Conservation (phyloP, 495 filamentous ascomycete species). For the Neurospora intermedia region DNA sequence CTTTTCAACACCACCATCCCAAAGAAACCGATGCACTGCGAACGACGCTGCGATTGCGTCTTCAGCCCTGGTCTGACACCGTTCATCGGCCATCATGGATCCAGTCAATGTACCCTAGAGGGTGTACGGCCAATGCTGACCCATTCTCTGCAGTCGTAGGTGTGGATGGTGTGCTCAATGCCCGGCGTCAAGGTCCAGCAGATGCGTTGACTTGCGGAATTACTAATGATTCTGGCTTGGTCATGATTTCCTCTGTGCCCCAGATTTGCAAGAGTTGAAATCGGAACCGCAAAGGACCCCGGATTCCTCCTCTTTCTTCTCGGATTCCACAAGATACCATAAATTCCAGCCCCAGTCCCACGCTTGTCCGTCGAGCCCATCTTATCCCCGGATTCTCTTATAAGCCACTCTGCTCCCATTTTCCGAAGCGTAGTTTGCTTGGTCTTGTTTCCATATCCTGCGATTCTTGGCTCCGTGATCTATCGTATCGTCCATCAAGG, state of each 20-base stretch:
- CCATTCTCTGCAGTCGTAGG: background rate
- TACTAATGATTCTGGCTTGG: constrained; percentile 13
- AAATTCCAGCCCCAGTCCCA: background rate
- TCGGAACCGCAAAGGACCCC: background rate
- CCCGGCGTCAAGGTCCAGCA: background rate
- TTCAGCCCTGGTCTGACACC: constrained; percentile 10
- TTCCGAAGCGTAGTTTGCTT: background rate
- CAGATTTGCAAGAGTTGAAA: background rate
- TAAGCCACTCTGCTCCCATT: background rate
- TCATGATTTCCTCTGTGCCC: background rate
- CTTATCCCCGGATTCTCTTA: background rate
- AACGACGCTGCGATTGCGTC: constrained; percentile 8
- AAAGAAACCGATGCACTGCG: constrained; percentile 2
- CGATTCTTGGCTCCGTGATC: background rate
- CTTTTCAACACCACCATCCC: constrained; percentile 24
- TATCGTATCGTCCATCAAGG: background rate
- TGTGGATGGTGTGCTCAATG: background rate
- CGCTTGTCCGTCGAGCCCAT: background rate
- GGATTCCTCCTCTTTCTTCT: background rate
- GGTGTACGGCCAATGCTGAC: background rate
- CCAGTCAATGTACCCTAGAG: background rate
- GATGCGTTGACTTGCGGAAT: constrained; percentile 4
- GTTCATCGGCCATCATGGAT: background rate
- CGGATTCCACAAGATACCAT: background rate
- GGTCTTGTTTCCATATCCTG: background rate